phyloP scores from a whole-genome alignment of 2,329 filamentous ascomycete genomes.

The Fusarium hostae region DNA sequence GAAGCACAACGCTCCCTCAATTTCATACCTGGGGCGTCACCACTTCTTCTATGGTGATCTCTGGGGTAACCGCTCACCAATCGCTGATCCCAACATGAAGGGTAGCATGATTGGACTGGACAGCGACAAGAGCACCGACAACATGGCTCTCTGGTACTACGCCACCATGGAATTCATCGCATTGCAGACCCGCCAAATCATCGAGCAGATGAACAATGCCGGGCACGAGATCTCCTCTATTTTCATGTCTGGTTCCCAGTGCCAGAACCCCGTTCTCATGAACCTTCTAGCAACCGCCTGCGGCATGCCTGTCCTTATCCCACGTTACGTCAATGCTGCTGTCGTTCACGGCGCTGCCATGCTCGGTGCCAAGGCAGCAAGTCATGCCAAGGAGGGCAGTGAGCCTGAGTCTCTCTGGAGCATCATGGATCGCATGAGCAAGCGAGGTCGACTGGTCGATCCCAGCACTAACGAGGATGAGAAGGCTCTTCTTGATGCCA shows the following conservation, averaged over 20 bases:
- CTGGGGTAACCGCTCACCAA: conserved; percentile 94
- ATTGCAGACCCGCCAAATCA: conserved; percentile 94
- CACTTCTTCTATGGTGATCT: conserved; percentile 99
- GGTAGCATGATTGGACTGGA: conserved; percentile 88
- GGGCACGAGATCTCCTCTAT: conserved; percentile 91
- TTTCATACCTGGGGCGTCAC: conserved; percentile 89
- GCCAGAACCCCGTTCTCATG: conserved; percentile 95
- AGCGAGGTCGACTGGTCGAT: conserved; percentile 85
- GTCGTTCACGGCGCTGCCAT: conserved; percentile 99
- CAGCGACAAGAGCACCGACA: conserved; percentile 86
- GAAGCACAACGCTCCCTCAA: conserved; percentile 74
- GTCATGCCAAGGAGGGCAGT: conserved; percentile 72
- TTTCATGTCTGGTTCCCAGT: conserved; percentile 99
- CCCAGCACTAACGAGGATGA: conserved; percentile 78
- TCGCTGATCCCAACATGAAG: conserved; percentile 93
- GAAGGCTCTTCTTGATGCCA: conserved; percentile 83
- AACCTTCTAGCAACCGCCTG: conserved; percentile 89
- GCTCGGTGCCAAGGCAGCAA: conserved; percentile 97
- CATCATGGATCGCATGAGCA: conserved; percentile 98
- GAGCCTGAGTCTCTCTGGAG: conserved; percentile 90
- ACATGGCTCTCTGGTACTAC: conserved; percentile 92
- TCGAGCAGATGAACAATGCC: conserved; percentile 90
- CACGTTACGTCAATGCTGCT: conserved; percentile 91
- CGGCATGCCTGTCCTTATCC: conserved; percentile 91
- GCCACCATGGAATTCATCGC: conserved; percentile 98